phyloP scores from a whole-genome alignment of 2,329 filamentous ascomycete genomes.

The Sporothrix euskadiensis region DNA sequence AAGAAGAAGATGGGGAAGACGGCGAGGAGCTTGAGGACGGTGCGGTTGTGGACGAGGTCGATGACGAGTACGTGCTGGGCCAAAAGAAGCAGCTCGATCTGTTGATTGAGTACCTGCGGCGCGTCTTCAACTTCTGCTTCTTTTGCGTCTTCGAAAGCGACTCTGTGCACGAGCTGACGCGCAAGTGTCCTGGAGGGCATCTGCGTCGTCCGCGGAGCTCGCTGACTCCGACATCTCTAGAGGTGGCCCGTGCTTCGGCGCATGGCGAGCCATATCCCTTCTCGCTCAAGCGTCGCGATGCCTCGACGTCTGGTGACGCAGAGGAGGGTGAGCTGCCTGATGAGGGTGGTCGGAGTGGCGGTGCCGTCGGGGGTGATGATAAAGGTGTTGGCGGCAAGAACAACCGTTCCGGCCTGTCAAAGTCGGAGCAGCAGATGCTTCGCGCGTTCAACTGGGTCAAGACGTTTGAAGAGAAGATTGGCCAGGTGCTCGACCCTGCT shows the following conservation, averaged over 20 bases:
- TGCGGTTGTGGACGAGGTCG: constrained; percentile 75
- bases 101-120: constrained; percentile 91
- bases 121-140: constrained; percentile 98
- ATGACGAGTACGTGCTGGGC: constrained; percentile 83
- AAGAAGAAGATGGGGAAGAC: constrained; percentile 72
- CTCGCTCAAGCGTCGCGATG: constrained; percentile 73
- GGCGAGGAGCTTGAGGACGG: constrained; percentile 83
- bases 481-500: constrained; percentile 89
- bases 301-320: constrained; percentile 43
- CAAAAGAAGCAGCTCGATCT: constrained; percentile 98
- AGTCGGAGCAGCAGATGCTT: constrained; percentile 87
- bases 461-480: constrained; percentile 95
- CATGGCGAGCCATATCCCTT: constrained; percentile 68
- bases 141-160: constrained; percentile 99
- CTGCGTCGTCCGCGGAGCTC: constrained; percentile 86
- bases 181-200: constrained; percentile 97
- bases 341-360: constrained; percentile 58
- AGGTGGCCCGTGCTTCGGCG: constrained; percentile 82
- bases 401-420: constrained; percentile 66
- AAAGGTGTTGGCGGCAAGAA: constrained; percentile 47
- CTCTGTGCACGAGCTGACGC: constrained; percentile 90
- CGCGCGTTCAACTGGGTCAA: constrained; percentile 98
- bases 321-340: constrained; percentile 65
- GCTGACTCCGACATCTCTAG: constrained; percentile 77
- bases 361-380: neutral